Evolutionary conservation across 2,329 filamentous ascomycete species (phyloP).

Genomic region (Emericellopsis atlantica): DNA sequence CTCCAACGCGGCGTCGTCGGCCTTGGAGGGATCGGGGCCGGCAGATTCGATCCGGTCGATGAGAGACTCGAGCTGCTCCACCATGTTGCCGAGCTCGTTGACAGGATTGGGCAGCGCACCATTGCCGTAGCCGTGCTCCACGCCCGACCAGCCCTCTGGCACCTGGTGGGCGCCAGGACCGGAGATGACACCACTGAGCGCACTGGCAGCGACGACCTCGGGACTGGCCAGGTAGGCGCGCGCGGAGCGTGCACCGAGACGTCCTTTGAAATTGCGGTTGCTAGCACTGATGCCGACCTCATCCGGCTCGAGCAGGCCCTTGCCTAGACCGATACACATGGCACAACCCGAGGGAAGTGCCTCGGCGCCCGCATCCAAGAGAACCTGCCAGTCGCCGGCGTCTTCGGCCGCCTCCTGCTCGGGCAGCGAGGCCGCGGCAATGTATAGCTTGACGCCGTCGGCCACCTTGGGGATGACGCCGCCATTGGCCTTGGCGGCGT

Average conservation of each 20-base stretch:
- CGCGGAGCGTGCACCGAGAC: conserved; percentile 57
- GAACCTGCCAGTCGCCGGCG: conserved; percentile 71
- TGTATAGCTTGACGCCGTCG: conserved; percentile 70
- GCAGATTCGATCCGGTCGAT: conserved; percentile 23
- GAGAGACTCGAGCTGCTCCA: conserved; percentile 54
- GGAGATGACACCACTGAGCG: conserved; percentile 57
- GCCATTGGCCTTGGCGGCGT: conserved; percentile 51
- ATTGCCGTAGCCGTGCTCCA: background rate
- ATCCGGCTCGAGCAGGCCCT: conserved; percentile 68
- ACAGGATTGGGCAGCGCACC: conserved; percentile 35
- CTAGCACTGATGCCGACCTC: conserved; percentile 75
- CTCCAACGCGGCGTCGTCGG: conserved; percentile 6
- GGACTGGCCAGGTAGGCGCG: conserved; percentile 81
- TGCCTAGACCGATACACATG: conserved; percentile 69
- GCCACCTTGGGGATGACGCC: conserved; percentile 59
- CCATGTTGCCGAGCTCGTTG: conserved; percentile 58
- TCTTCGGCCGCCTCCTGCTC: conserved; percentile 73
- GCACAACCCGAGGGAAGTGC: conserved; percentile 63
- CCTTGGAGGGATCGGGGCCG: conserved; percentile 15
- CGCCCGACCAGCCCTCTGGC: conserved; percentile 37
- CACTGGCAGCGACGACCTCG: conserved; percentile 85
- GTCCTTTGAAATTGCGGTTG: conserved; percentile 85
- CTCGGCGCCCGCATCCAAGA: conserved; percentile 69
- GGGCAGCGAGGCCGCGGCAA: conserved; percentile 68
- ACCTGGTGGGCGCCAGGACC: conserved; percentile 70